phyloP scores from a whole-genome alignment of 345 rosid genomes.

The Salix exigua region DNA sequence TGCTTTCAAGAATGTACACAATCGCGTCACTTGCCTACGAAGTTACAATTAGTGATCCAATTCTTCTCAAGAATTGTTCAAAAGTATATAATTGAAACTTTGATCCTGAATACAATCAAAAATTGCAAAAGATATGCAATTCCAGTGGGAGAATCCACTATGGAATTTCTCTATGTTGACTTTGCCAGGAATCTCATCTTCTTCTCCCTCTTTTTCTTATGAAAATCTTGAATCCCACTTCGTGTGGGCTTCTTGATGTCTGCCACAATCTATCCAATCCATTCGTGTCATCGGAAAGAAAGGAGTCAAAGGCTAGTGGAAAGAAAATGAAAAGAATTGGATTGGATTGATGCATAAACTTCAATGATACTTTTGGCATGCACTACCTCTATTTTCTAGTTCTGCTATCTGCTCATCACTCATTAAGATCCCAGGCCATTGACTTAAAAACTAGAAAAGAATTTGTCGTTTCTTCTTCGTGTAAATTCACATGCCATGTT shows the following conservation, averaged over 20 bases:
- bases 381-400: neutral
- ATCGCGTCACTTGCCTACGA: neutral
- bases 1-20: neutral
- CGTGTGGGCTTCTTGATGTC: slow-evolving; percentile 25
- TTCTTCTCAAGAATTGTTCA: neutral
- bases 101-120: neutral
- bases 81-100: slow-evolving; percentile 3
- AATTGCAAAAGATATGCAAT: neutral
- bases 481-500: neutral
- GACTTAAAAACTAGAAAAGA: neutral
- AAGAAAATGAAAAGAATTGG: neutral
- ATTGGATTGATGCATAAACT: neutral
- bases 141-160: slow-evolving; percentile 5
- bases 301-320: slow-evolving; percentile 1
- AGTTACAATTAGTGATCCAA: neutral
- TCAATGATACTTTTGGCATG: neutral
- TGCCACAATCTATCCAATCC: slow-evolving; percentile 34
- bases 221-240: slow-evolving; percentile 11
- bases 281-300: slow-evolving; percentile 15
- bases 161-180: neutral
- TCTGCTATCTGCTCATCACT: neutral
- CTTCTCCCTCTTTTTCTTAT: neutral
- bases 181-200: slow-evolving; percentile 1
- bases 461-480: neutral
- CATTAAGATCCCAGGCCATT: neutral